Evolutionary conservation across 2,329 filamentous ascomycete species (phyloP), one percentile per base, ranked within the genome.

Genomic region (Tolypocladium amazonense): DNA sequence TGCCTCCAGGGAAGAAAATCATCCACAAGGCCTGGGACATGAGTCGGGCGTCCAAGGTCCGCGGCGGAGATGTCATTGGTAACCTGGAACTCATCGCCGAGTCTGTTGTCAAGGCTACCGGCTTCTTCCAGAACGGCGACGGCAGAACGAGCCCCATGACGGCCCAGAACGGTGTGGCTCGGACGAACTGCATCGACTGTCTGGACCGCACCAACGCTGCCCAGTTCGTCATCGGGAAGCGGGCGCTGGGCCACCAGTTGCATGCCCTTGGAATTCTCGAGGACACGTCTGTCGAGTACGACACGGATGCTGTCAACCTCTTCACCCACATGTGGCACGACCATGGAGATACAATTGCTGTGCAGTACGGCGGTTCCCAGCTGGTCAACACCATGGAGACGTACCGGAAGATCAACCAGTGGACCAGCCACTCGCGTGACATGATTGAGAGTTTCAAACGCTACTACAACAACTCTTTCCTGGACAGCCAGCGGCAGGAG

Each of bases 401-500:
- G 5, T 99, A 99, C 72, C 89, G 94, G 60, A 97, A 97, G 75
- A 96, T 97, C 72, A 97, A 97, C 66, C 93, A 97, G 72, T 99
- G 94, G 94, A 96, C 92, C 30, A 96, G 91, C 67, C 92, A 96
- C 72, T 97, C 93, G 2, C 84, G 94, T 65, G 94, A 99, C 72
- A 97, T 99, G 93, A 92, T 99, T 27, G 94, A 99, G 75, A 96
- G 91, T 72, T 97, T 99, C 79, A 99, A 97, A 73, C 85, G 94
- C 35, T 99, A 97, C 73, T 99, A 99, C 74, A 96, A 97, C 76
- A 99, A 99, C 70, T 96, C 93, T 0, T 99, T 99, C 71, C 82
- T 99, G 11, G 94, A 99, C 72, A 92, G 89, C n/a, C 94, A 99
- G 71, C 86, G 94, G 38, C 94, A 99, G 74, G 94, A 99, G 74